Evolutionary conservation across 371 early-diverging fungal species (phyloP).

Genomic region (Rhizopus delemar): DNA sequence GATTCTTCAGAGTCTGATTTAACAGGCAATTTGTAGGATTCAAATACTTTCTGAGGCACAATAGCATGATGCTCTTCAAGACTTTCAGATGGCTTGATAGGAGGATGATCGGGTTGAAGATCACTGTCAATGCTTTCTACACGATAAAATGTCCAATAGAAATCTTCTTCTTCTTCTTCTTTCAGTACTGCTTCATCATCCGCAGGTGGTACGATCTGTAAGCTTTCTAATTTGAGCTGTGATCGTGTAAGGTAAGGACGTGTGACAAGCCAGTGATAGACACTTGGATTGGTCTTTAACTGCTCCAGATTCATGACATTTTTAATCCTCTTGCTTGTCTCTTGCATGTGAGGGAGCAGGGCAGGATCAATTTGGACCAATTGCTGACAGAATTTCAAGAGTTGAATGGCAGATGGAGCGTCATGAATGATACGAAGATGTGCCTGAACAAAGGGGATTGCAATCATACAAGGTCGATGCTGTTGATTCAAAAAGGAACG

Average conservation of each 20-base stretch:
- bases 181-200: constrained; percentile 4
- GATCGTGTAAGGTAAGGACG: constrained; percentile 58
- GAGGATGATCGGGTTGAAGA: too few species aligned
- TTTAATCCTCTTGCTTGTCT: background rate
- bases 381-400: constrained; percentile 23
- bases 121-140: constrained; percentile 1
- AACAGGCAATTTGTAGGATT: too few species aligned
- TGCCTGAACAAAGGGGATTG: constrained; percentile 64
- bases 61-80: background rate
- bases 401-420: background rate
- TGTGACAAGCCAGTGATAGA: constrained; percentile 68
- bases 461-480: constrained; percentile 40
- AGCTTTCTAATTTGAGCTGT: constrained; percentile 57
- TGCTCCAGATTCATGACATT: constrained; percentile 35
- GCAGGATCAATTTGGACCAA: constrained; percentile 9
- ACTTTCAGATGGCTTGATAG: too few species aligned
- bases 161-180: constrained; percentile 13
- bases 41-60: too few species aligned
- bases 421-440: constrained; percentile 53
- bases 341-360: background rate
- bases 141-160: constrained; percentile 19
- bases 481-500: constrained; percentile 32
- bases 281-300: constrained; percentile 38
- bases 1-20: too few species aligned
- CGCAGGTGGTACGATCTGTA: constrained; percentile 49